Conservation (phyloP, 2,329 filamentous ascomycete genomes). For the Fusarium sulawesiense region DNA sequence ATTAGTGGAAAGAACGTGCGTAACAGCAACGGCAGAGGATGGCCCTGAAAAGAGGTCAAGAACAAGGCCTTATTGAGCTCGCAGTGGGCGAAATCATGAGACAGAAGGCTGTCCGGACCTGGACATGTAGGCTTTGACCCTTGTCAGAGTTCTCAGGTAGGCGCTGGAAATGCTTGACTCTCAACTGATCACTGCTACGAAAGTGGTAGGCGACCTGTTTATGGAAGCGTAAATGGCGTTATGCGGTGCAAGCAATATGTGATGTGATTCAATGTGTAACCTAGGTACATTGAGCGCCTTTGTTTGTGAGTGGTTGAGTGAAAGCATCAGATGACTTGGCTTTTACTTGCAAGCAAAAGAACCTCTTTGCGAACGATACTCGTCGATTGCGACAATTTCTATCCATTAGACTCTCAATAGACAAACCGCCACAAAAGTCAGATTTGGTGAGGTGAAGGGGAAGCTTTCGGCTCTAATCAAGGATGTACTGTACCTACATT, state of each 20-base stretch:
- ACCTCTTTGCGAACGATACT: neutral
- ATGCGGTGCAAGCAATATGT: constrained; percentile 5
- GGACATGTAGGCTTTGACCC: constrained; percentile 24
- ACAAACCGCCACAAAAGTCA: constrained; percentile 6
- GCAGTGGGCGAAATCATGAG: constrained; percentile 34
- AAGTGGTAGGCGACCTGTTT: constrained; percentile 9
- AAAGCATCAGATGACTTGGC: neutral
- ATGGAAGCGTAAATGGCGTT: neutral
- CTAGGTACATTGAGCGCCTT: neutral
- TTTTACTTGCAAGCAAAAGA: neutral
- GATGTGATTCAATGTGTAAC: constrained; percentile 12
- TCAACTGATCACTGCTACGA: constrained; percentile 33
- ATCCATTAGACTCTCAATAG: constrained; percentile 3
- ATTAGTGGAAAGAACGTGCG: neutral
- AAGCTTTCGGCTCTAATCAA: neutral
- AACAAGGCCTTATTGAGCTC: neutral
- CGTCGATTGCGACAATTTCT: neutral
- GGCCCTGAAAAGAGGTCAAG: constrained; percentile 20
- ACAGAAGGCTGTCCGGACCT: constrained; percentile 32
- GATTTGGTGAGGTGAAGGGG: neutral
- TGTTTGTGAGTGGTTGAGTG: neutral
- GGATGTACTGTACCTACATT: constrained; percentile 41
- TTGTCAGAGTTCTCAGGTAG: neutral
- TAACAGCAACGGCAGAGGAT: constrained; percentile 18
- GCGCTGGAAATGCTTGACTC: constrained; percentile 7